These are phyloP conservation scores for Monosporascus ibericus DNA, from an alignment of 2,329 filamentous ascomycete genomes.

Conservation along the genomic window DNA sequence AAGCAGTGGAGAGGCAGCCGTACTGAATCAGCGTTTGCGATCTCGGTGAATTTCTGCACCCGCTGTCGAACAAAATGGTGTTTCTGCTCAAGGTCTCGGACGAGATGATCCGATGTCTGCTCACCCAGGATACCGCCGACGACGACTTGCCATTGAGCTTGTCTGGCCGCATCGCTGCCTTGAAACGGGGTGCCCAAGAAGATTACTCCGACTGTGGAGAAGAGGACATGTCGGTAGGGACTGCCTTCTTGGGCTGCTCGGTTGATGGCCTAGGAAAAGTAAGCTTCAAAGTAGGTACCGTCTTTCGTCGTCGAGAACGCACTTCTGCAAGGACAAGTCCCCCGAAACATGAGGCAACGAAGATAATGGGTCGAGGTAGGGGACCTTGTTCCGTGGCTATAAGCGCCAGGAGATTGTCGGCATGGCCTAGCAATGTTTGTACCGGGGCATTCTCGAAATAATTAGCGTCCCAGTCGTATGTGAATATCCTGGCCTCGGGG, in stretches of 20 bases:
- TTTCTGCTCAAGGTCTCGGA: conserved; percentile 7
- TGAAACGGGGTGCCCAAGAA: conserved; percentile 17
- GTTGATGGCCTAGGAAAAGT: conserved; percentile 11
- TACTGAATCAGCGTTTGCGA: conserved; percentile 8
- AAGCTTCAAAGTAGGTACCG: background rate
- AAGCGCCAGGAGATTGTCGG: conserved; percentile 11
- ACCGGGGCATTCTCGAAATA: conserved; percentile 9
- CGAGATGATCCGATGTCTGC: conserved; percentile 8
- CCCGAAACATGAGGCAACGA: conserved; percentile 17
- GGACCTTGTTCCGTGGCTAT: conserved; percentile 5
- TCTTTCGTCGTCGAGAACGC: no score
- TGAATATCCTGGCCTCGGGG: conserved; percentile 13
- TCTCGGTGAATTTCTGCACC: conserved; percentile 10
- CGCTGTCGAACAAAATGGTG: conserved; percentile 6
- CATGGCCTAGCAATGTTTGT: conserved; percentile 12
- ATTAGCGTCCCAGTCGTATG: conserved; percentile 16
- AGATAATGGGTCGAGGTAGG: conserved; percentile 12
- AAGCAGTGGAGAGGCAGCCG: conserved; percentile 11
- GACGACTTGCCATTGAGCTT: conserved; percentile 11
- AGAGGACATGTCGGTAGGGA: conserved; percentile 11
- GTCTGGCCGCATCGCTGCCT: conserved; percentile 11
- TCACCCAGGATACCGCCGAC: conserved; percentile 13
- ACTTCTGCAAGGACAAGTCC: conserved; percentile 14
- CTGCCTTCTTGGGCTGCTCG: conserved; percentile 13
- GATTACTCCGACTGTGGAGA: conserved; percentile 11